Conservation (phyloP, 148 eudicot species). For the Heliosperma pusillum region DNA sequence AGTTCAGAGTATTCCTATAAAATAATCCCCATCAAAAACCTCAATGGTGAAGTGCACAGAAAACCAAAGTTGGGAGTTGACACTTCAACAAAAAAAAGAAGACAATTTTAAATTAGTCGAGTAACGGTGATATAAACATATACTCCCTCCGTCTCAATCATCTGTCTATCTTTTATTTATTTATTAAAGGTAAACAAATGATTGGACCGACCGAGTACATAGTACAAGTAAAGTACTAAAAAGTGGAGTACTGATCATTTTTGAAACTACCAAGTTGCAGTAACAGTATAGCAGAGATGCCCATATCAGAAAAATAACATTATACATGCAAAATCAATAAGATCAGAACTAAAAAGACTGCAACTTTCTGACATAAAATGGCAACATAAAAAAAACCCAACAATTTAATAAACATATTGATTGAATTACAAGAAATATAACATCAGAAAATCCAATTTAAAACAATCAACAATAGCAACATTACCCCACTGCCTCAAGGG, state of each 20-base stretch:
- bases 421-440: slow-evolving; percentile 8
- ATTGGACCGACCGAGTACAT: too few relatives aligned
- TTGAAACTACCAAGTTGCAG: slow-evolving; percentile 18
- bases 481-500: too few relatives aligned
- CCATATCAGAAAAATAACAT: slow-evolving; percentile 7
- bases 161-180: too few relatives aligned
- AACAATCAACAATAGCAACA: too few relatives aligned
- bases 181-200: too few relatives aligned
- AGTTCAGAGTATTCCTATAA: too few relatives aligned
- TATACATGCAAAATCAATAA: background rate
- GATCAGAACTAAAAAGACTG: slow-evolving; percentile 11
- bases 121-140: background rate
- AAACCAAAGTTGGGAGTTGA: slow-evolving; percentile 8
- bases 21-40: background rate
- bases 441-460: background rate
- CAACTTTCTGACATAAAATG: background rate
- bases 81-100: too few relatives aligned
- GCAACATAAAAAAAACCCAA: background rate
- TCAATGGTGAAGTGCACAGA: slow-evolving; percentile 5
- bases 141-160: too few relatives aligned
- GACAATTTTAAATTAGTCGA: background rate
- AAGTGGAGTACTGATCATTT: background rate
- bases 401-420: background rate
- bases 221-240: too few relatives aligned
- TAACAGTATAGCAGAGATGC: background rate